Percentiles rank a stretch among this genome's conserved stretches.
These are phyloP conservation scores for Suhomyces bribrorum DNA, from an alignment of 1,139 yeast species.

Conservation along the genomic window DNA sequence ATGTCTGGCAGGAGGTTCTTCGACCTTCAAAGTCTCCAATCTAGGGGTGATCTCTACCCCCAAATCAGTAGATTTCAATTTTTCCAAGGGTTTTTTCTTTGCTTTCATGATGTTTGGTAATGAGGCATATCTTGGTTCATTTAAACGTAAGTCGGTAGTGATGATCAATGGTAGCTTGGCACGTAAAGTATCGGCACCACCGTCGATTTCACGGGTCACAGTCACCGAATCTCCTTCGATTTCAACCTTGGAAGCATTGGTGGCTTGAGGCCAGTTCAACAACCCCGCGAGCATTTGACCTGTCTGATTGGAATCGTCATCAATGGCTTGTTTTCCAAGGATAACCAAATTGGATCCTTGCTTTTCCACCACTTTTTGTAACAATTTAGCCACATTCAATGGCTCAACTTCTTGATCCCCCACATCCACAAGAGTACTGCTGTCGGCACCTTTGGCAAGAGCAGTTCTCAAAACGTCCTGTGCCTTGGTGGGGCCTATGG, in stretches of 20 bases:
- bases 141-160: constrained; percentile 90
- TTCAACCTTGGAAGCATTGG: constrained; percentile 88
- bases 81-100: constrained; percentile 88
- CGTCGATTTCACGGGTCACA: constrained; percentile 92
- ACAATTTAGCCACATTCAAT: constrained; percentile 83
- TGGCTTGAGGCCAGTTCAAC: constrained; percentile 96
- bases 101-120: constrained; percentile 98
- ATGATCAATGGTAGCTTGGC: constrained; percentile 82
- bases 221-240: constrained; percentile 60
- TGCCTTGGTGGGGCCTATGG: constrained; percentile 85
- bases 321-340: constrained; percentile 95
- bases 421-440: constrained; percentile 78
- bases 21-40: constrained; percentile 68
- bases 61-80: constrained; percentile 67
- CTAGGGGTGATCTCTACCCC: constrained; percentile 66
- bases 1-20: constrained; percentile 81
- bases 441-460: constrained; percentile 91
- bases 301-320: constrained; percentile 93
- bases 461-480: constrained; percentile 89
- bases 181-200: constrained; percentile 83
- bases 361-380: constrained; percentile 70
- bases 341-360: constrained; percentile 76
- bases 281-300: constrained; percentile 97
- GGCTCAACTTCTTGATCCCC: constrained; percentile 81
- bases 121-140: constrained; percentile 91